Evolutionary conservation across 2,329 filamentous ascomycete genomes (phyloP).

Genomic region (Arthrobotrys sphaeroides): DNA sequence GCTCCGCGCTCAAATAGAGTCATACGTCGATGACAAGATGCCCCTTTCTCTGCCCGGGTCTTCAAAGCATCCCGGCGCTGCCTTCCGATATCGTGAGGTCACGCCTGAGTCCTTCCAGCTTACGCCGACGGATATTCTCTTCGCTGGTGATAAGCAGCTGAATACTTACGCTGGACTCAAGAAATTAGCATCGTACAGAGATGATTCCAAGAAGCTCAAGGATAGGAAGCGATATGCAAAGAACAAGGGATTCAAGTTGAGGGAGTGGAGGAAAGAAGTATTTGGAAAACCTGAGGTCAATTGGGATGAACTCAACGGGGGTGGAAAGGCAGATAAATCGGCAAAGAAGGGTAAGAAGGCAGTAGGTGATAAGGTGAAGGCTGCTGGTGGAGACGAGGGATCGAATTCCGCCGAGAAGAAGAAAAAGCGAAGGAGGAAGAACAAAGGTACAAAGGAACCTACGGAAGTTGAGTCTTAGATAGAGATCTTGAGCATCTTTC

Average conservation of each 20-base stretch:
- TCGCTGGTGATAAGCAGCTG: conserved; percentile 82
- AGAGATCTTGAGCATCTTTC: not conserved
- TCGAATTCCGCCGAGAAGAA: conserved; percentile 58
- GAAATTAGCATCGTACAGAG: conserved; percentile 90
- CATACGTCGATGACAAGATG: conserved; percentile 47
- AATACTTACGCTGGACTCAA: conserved; percentile 94
- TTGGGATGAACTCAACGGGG: conserved; percentile 52
- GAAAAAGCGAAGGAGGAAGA: conserved; percentile 61
- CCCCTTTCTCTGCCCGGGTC: conserved; percentile 41
- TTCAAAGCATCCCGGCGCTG: conserved; percentile 62
- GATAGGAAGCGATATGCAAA: conserved; percentile 90
- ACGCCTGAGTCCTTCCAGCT: conserved; percentile 90
- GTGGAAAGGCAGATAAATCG: conserved; percentile 27
- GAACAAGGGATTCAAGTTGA: conserved; percentile 76
- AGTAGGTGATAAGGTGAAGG: conserved; percentile 51
- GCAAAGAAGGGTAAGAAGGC: conserved; percentile 60
- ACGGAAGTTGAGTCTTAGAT: conserved; percentile 13
- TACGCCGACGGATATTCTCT: conserved; percentile 87
- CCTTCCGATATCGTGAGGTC: conserved; percentile 93
- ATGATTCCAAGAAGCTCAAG: conserved; percentile 85
- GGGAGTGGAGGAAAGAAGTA: conserved; percentile 81
- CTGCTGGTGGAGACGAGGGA: conserved; percentile 58
- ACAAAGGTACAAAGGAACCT: conserved; percentile 57
- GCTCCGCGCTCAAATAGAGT: conserved; percentile 48
- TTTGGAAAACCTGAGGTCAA: conserved; percentile 66